Base-by-base conservation (phyloP, 2,329 filamentous ascomycete species). In the Xylaria sp. region DNA sequence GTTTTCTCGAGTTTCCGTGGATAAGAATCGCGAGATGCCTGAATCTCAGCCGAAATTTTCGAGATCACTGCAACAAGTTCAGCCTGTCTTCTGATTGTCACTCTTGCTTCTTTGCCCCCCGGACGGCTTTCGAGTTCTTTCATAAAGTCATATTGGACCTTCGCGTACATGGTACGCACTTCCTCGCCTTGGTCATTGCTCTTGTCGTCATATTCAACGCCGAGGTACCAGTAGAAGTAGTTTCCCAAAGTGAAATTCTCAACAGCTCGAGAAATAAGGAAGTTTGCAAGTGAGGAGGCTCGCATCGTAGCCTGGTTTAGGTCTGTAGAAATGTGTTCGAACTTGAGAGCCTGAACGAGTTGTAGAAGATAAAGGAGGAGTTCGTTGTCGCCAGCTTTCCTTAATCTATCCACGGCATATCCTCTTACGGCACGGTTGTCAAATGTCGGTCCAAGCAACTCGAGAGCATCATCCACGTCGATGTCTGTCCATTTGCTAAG, bases 91-190 rank as follows among this genome's bases (percentile, higher is more conserved):
- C 93, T 84, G 13, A 99, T 85, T 0, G 88, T 92, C 74, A 90
- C 93, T 44, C 96, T 87, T 57, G 90, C 89, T 60, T 93, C 92
- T 9, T 87, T 82, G 0, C 96, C 93, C 59, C 89, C 88, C 0
- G 90, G 85, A 2, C 85, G 87, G 75, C 90, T 89, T 71, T 93
- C 91, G 3, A 98, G 84, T 79, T 96, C 93, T 6, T 88, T 85
- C 94, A 98, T 97, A 79, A 98, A 99, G 77, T 98, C 93, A 76
- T 94, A 99, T 67, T 96, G 94, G 9, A 99, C 93, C 74, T 95
- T 94, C 33, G 93, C 91, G 80, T 97, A 99, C 20, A 98, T 89
- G 70, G 93, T 92, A 54, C 93, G 91, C 77, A 95, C 92, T 65
- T 90, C 89, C 4, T 88, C 85, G 26, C 89, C 87, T 74, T 94